These are phyloP conservation scores for Tagetes erecta DNA, from an alignment of 129 eudicot species.

Conservation along the genomic window DNA sequence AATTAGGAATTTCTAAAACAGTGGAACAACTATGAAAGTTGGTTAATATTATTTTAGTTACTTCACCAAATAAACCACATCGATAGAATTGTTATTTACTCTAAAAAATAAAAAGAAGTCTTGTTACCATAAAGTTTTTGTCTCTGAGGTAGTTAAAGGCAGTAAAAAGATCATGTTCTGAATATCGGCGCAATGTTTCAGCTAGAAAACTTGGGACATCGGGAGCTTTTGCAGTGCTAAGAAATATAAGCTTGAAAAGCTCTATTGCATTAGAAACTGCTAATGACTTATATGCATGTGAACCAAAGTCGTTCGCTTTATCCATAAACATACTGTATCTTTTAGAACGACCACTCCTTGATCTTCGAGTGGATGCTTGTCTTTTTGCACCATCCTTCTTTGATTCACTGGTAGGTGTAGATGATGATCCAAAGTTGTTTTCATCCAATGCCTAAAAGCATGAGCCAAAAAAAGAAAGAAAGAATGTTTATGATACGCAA, in stretches of 20 bases:
- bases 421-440: conserved; percentile 28
- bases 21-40: neutral
- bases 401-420: conserved; percentile 36
- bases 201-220: conserved; percentile 65
- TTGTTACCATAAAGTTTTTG: conserved; percentile 75
- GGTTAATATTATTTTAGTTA: neutral
- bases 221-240: conserved; percentile 56
- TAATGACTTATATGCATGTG: conserved; percentile 58
- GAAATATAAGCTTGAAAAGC: conserved; percentile 84
- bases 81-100: neutral
- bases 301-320: conserved; percentile 34
- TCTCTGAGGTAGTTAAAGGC: conserved; percentile 84
- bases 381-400: conserved; percentile 29
- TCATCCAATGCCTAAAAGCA: conserved; percentile 27
- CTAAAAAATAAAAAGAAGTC: neutral
- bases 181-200: conserved; percentile 78
- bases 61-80: conserved; percentile 1
- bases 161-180: conserved; percentile 90
- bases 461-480: neutral
- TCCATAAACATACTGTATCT: conserved; percentile 50
- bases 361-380: conserved; percentile 41
- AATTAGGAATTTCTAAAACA: neutral
- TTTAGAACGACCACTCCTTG: conserved; percentile 47
- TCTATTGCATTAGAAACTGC: conserved; percentile 93
- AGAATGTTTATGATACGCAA: neutral